phyloP scores from a whole-genome alignment of 768 basidiomycete genomes.

The Lactifluus piperatus region DNA sequence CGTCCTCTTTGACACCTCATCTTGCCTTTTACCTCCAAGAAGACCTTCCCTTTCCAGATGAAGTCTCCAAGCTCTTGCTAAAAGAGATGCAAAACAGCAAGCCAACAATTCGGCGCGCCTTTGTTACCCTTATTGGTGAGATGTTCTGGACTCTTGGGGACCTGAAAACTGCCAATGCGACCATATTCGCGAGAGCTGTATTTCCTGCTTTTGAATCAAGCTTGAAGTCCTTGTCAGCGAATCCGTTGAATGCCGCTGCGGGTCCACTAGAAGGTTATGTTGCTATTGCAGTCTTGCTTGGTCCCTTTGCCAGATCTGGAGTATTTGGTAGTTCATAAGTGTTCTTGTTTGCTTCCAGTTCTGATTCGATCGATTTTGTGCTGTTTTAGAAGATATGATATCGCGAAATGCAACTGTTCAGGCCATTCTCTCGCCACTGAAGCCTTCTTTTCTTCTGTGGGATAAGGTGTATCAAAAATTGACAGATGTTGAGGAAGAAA shows the following conservation, averaged over 20 bases:
- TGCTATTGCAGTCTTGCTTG: conserved; percentile 57
- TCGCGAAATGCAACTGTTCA: conserved; percentile 41
- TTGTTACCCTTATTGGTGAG: conserved; percentile 55
- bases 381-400: conserved; percentile 36
- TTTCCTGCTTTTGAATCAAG: conserved; percentile 57
- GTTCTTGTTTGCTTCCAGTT: conserved; percentile 13
- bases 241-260: conserved; percentile 47
- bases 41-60: conserved; percentile 35
- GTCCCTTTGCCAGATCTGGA: conserved; percentile 43
- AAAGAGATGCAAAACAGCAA: conserved; percentile 72
- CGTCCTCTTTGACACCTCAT: conserved; percentile 48
- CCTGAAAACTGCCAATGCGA: conserved; percentile 34
- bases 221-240: conserved; percentile 55
- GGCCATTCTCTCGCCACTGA: conserved; percentile 41
- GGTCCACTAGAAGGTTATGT: conserved; percentile 85
- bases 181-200: conserved; percentile 45
- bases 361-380: conserved; percentile 11
- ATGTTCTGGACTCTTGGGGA: conserved; percentile 42
- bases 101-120: conserved; percentile 49
- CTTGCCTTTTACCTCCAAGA: conserved; percentile 43
- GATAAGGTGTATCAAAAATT: conserved; percentile 81
- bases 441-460: conserved; percentile 81
- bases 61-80: conserved; percentile 40
- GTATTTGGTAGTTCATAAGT: conserved; percentile 41
- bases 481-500: conserved; percentile 49